Evolutionary conservation across 208 protist genomes (phyloP).

Genomic region (Blastocrithidia nonstop): DNA sequence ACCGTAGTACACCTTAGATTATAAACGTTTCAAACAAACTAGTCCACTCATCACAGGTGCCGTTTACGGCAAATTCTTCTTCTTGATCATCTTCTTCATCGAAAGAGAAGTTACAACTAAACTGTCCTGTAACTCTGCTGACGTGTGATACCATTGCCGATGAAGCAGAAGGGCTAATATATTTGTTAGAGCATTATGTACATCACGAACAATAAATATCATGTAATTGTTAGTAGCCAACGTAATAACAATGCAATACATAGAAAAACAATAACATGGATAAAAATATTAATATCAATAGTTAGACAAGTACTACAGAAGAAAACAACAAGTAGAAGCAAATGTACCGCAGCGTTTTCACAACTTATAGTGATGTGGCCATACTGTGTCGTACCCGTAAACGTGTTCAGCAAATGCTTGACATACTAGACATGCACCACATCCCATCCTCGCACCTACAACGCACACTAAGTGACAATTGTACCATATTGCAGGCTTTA

Average conservation of each 20-base stretch:
- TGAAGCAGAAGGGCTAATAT: constrained; percentile 18
- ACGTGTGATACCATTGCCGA: constrained; percentile 18
- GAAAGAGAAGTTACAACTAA: neutral
- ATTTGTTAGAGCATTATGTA: neutral
- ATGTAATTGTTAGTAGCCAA: no score
- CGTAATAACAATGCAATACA: no score
- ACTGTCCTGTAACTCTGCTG: constrained; percentile 3
- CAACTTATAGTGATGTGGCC: constrained; percentile 54
- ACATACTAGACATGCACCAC: constrained; percentile 15
- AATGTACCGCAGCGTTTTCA: constrained; percentile 13
- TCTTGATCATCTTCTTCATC: neutral
- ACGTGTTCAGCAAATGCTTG: constrained; percentile 16
- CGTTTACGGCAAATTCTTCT: constrained; percentile 9
- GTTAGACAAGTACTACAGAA: no score
- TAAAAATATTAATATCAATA: no score
- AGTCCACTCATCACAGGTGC: constrained; percentile 22
- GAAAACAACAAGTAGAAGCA: constrained; percentile 29
- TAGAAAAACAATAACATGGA: no score
- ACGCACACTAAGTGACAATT: constrained; percentile 9
- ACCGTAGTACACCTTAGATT: constrained; percentile 61
- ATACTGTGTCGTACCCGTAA: constrained; percentile 61
- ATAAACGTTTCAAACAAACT: constrained; percentile 43
- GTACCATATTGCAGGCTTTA: constrained; percentile 17
- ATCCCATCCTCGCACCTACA: constrained; percentile 42
- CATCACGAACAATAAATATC: no score